Evolutionary conservation across 108 stramenopile genomes (phyloP).

Genomic region (Mediolabrus comicus): DNA sequence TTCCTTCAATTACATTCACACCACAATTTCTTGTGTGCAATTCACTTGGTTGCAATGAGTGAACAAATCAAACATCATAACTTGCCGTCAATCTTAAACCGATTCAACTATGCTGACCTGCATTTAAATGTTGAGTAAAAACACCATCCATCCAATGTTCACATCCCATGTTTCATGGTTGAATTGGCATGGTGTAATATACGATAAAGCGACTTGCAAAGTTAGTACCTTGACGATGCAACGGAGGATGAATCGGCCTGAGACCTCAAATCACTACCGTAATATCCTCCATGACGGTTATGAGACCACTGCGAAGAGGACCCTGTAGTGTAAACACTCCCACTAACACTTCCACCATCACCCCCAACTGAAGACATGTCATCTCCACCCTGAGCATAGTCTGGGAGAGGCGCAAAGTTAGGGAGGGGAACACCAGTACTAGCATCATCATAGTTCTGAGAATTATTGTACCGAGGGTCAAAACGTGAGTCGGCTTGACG

Average conservation of each 20-base stretch:
- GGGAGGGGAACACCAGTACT: conserved; percentile 72
- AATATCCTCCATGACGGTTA: conserved; percentile 34
- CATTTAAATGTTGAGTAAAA: background rate
- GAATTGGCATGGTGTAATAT: conserved; percentile 1
- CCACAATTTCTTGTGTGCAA: background rate
- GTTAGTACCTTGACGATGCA: conserved; percentile 29
- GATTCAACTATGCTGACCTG: background rate
- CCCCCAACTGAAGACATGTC: conserved; percentile 80
- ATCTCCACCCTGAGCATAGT: conserved; percentile 64
- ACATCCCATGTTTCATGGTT: background rate
- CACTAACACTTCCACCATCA: conserved; percentile 58
- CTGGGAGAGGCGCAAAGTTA: conserved; percentile 83
- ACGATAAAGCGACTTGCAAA: background rate
- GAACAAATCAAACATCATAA: background rate
- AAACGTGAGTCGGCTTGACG: conserved; percentile 79
- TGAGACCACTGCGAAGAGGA: conserved; percentile 34
- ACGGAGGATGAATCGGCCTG: conserved; percentile 41
- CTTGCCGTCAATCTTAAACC: background rate
- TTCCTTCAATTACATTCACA: background rate
- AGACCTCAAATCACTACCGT: conserved; percentile 42
- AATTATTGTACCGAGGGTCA: conserved; percentile 75
- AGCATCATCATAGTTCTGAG: conserved; percentile 38
- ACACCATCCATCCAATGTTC: conserved; percentile 1
- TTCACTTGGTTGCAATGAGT: background rate
- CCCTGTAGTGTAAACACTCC: conserved; percentile 47